Base-by-base conservation (phyloP, 2,329 filamentous ascomycete genomes). In the Xylariomycetidae sp. region DNA sequence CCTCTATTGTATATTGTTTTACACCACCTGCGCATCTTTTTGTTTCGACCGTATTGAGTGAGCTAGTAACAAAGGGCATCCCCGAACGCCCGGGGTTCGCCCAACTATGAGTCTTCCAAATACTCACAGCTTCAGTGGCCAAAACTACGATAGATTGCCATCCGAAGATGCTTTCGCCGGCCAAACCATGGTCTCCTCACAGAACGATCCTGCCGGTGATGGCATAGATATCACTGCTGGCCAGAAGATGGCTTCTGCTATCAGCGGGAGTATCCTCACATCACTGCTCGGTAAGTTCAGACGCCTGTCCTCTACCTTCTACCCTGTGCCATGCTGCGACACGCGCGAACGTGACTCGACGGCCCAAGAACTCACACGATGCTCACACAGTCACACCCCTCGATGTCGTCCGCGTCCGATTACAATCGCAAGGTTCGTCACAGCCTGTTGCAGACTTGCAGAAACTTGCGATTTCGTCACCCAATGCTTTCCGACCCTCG, bases 161-260 rank as follows among this genome's bases (percentile, higher is more conserved):
- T 36, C 34, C 36, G 54, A 62, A 39, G 60, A 61, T 41, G 54
- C 56, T 23, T 53, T 56, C 32, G 51, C 50, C 30, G 46, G 51
- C 25, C 41, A 45, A 27, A 55, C 55, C 13, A 55, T 58, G 44
- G 48, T 58, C 18, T 53, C 60, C 4, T 49, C 54, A 6, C 45
- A 56, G 18, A 51, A 58, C 41, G 61, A 63, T 22, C 51, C 54
- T 34, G 58, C 59, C 36, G 61, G 63, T 35, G 63, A 69, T 25
- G 65, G 67, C 23, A 62, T 71, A 16, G 80, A 90, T 41, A 87
- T 94, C 45, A 88, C 89, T 5, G 75, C 88, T 15, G 63, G 74
- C 10, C 90, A 97, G 66, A 92, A 90, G 68, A 98, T 98, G 92
- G 61, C 94, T 34, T 95, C 90, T 36, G 92, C 92, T 31, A 86